These are phyloP conservation scores for Arthrinium puccinioides DNA, from an alignment of 2,329 filamentous ascomycete genomes.

Conservation along the genomic window DNA sequence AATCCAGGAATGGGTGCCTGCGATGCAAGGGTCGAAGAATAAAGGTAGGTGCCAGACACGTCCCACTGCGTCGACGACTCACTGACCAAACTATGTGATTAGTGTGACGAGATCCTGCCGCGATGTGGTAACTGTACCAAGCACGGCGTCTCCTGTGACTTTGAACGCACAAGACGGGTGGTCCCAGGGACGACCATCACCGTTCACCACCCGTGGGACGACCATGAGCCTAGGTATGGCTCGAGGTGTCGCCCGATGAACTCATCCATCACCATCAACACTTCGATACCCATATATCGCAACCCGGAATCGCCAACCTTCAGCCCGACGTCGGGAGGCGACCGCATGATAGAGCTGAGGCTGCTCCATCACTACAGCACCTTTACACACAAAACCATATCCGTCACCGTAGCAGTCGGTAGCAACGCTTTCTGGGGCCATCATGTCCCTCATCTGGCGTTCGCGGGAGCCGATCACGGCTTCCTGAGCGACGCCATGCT, in stretches of 20 bases:
- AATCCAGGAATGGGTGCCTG: slow-evolving; percentile 59
- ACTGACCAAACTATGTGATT: slow-evolving; percentile 1
- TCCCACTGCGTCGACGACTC: not conserved
- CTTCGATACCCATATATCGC: slow-evolving; percentile 9
- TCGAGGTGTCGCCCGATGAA: not conserved
- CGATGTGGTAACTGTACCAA: slow-evolving; percentile 60
- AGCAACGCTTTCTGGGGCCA: slow-evolving; percentile 53
- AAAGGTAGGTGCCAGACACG: slow-evolving; percentile 40
- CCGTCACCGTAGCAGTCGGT: slow-evolving; percentile 41
- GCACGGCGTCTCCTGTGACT: slow-evolving; percentile 60
- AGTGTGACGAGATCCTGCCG: slow-evolving; percentile 62
- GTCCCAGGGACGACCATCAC: slow-evolving; percentile 8
- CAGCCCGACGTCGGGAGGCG: slow-evolving; percentile 26
- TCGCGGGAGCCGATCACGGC: slow-evolving; percentile 37
- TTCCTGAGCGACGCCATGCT: slow-evolving; percentile 58
- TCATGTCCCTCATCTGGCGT: slow-evolving; percentile 53
- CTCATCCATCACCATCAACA: not conserved
- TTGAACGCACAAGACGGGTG: slow-evolving; percentile 44
- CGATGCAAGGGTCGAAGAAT: slow-evolving; percentile 63
- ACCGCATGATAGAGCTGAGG: slow-evolving; percentile 51
- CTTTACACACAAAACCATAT: slow-evolving; percentile 50
- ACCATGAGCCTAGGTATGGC: not conserved
- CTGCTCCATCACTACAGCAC: slow-evolving; percentile 60
- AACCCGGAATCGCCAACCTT: slow-evolving; percentile 26
- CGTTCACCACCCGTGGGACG: not conserved